Conservation (phyloP, 768 basidiomycete genomes). For the Boletus subparvulus region DNA sequence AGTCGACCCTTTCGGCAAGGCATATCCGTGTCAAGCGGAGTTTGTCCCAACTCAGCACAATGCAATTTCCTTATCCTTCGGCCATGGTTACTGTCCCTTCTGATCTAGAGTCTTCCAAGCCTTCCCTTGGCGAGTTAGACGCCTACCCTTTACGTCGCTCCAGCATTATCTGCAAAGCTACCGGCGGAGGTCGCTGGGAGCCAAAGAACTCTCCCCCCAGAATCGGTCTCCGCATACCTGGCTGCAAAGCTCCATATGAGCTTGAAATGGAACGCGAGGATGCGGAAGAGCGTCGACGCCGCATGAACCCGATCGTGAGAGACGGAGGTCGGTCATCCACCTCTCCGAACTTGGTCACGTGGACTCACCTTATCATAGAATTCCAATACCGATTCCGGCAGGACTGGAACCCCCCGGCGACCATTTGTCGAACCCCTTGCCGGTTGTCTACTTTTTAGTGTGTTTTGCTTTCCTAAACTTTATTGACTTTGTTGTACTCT, state of each 20-base stretch:
- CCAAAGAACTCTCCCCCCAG: slow-evolving; percentile 52
- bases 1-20: slow-evolving; percentile 19
- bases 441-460: slow-evolving; percentile 59
- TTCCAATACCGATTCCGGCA: slow-evolving; percentile 66
- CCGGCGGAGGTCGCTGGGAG: slow-evolving; percentile 79
- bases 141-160: slow-evolving; percentile 71
- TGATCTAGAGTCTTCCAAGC: slow-evolving; percentile 37
- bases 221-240: slow-evolving; percentile 55
- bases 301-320: slow-evolving; percentile 61
- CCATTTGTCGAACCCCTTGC: slow-evolving; percentile 46
- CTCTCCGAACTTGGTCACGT: background rate
- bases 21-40: slow-evolving; percentile 25
- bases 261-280: slow-evolving; percentile 70
- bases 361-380: slow-evolving; percentile 32
- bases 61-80: slow-evolving; percentile 28
- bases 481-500: slow-evolving; percentile 26
- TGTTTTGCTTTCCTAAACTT: slow-evolving; percentile 11
- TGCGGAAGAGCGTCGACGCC: slow-evolving; percentile 46
- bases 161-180: slow-evolving; percentile 70
- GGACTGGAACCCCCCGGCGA: slow-evolving; percentile 44
- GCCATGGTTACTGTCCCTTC: slow-evolving; percentile 16
- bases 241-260: slow-evolving; percentile 66
- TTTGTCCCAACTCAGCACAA: slow-evolving; percentile 29
- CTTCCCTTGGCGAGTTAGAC: slow-evolving; percentile 67
- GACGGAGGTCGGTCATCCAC: slow-evolving; percentile 45